Base-by-base conservation (phyloP, 495 filamentous ascomycete genomes). In the Sabuloglossum arenarium region DNA sequence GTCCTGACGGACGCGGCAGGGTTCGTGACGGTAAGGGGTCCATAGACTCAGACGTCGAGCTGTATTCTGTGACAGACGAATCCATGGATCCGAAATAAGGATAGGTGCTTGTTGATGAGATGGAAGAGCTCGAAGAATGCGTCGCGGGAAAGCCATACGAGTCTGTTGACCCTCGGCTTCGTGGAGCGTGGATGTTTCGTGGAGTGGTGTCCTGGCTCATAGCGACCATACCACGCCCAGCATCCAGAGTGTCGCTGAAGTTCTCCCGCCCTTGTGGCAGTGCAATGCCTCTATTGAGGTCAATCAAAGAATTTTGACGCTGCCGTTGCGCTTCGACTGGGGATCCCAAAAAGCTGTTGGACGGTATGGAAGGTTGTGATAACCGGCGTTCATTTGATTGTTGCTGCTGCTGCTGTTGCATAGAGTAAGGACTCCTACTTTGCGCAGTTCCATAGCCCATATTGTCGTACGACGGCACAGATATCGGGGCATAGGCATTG, bases 41-140 rank as follows among this genome's bases (percentile, higher is more conserved):
- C 52, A 94, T 86, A 59, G 87, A 91, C 57, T 90, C 88, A 23
- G 85, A 81, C 3, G 78, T 88, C 12, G 89, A 98, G 67, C 80
- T 81, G 70, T 98, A 98, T 64, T 97, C 91, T 57, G 87, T 94
- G 3, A 91, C 85, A 0, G 90, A 95, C 5, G 86, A 90, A 60
- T 93, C 88, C 47, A 86, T 80, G 0, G 86, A 90, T 27, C 80
- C 85, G 9, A 80, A 89, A 61, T 86, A 86, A 11, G 77, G 75
- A 59, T 80, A 79, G 58, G 73, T 77, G 64, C 79, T 73, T 19
- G 80, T 77, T 12, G 88, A 94, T 3, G 91, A 98, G 59, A 97
- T 86, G 42, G 93, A 97, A 1, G 93, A 97, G 62, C 78, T 86
- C n/a, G 86, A 79, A 0, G 91, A 97, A 69, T 97, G 90, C 16